Base-by-base conservation (phyloP, 2,329 filamentous ascomycete genomes). In the Aspergillaceae sp. region DNA sequence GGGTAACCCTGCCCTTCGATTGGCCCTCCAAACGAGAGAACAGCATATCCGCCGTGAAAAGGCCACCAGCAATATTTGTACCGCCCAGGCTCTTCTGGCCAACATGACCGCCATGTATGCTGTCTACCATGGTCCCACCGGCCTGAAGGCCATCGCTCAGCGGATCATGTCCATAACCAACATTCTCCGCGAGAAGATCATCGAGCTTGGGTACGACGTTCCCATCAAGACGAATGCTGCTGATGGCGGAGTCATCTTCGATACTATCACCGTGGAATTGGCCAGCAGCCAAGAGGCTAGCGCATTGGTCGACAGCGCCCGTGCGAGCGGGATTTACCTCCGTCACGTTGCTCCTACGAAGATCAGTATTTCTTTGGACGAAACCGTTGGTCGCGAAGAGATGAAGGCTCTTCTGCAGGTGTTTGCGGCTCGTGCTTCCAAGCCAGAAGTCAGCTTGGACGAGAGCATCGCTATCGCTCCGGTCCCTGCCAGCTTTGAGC, bases 81-180 rank as follows among this genome's bases (percentile, higher is more conserved):
- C 91, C 1, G 90, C 91, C 1, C 91, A 97, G 69, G 91, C 91
- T 6, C 73, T 97, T 28, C 75, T 96, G 43, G 91, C 91, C 34
- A 97, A 97, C 67, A 96, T 96, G 87, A 91, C 82, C 56, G 88
- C 90, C 45, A 84, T 96, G 72, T 97, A 95, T 63, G 90, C 89
- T 44, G 77, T 96, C 45, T 97, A 96, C 67, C 91, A 97, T 64
- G 91, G 91, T 3, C 91, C 91, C 1, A 69, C 81, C 45, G 89
- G 90, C 11, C 72, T 97, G 43, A 88, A 82, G 68, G 78, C 80
- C 9, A 96, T 96, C 62, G 90, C 91, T 1, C 79, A 90, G 64
- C 80, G 83, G 53, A 79, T 86, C 53, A 80, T 88, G 56, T 79
- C 82, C 29, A 82, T 83, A 60, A 81, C 88, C 28, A 78, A 82